Base-by-base conservation (phyloP, 2,329 filamentous ascomycete genomes). In the Ascochyta clinopodiicola region DNA sequence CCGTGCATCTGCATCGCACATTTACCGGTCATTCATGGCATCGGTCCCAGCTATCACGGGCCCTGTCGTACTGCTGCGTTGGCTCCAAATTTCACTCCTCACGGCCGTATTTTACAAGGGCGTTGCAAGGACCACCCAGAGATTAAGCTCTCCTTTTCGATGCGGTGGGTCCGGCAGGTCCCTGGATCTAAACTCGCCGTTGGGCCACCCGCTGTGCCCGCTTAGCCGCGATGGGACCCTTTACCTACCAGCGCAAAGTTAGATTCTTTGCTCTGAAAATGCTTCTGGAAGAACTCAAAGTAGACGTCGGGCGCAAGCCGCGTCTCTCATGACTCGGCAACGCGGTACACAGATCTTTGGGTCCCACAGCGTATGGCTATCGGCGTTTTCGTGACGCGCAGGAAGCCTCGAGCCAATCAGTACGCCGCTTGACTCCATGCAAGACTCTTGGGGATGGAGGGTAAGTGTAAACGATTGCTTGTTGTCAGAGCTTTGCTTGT, bases 111-210 rank as follows among this genome's bases (percentile, higher is more conserved):
- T 55, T 29, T 10, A 31, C 22, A 36, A 56, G 25, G 24, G 17
- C 15, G 43, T 56, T 43, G 46, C 52, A 56, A 37, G 52, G 52
- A 39, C 52, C 52, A 42, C 46, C 46, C 32, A 51, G 52, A 56
- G 34, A 56, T 51, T 56, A 50, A 47, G 46, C 52, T 45, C 52
- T 47, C 52, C 46, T 56, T 56, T 56, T 56, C 47, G 37, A 51
- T 47, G 24, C 6, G 38, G 52, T 56, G 52, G 52, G 46, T 37
- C 52, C 45, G 24, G 52, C 36, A 35, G 15, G 46, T 42, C 46
- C 46, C 52, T 56, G 52, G 46, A 56, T 56, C 46, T 15, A 31
- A 12, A 31, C 29, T 56, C 37, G 44, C 52, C 52, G 52, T 56
- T 56, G 46, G 46, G 43, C 52, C 46, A 51, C 47, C 52, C 52